Evolutionary conservation across 768 basidiomycete genomes (phyloP).

Genomic region (Boletales sp.): DNA sequence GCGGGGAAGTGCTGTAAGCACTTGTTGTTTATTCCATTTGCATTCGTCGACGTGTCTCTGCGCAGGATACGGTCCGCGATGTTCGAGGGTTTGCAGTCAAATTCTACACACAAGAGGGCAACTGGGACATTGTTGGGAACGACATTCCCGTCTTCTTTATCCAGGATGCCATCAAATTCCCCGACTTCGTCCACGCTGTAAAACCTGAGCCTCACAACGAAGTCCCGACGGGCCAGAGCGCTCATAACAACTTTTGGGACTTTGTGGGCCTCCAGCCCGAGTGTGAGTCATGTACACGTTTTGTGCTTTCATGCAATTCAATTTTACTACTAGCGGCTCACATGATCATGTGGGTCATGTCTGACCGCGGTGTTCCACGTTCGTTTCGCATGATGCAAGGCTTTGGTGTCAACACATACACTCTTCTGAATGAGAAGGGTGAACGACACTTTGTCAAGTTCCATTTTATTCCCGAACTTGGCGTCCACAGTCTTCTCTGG

Average conservation of each 20-base stretch:
- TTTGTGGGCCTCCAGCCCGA: slow-evolving; percentile 71
- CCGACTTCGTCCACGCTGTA: slow-evolving; percentile 80
- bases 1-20: slow-evolving; percentile 71
- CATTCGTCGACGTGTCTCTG: background rate
- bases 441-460: slow-evolving; percentile 85
- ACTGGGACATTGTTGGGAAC: slow-evolving; percentile 87
- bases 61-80: slow-evolving; percentile 74
- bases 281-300: slow-evolving; percentile 32
- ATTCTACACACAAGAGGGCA: slow-evolving; percentile 82
- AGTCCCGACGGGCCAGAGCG: slow-evolving; percentile 61
- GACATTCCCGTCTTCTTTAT: slow-evolving; percentile 83
- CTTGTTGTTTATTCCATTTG: background rate
- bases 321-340: slow-evolving; percentile 48
- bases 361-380: slow-evolving; percentile 80
- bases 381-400: slow-evolving; percentile 90
- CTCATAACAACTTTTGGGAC: slow-evolving; percentile 90
- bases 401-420: slow-evolving; percentile 84
- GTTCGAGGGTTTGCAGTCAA: slow-evolving; percentile 85
- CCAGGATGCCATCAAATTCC: slow-evolving; percentile 80
- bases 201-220: slow-evolving; percentile 87
- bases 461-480: slow-evolving; percentile 78
- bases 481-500: slow-evolving; percentile 82
- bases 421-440: slow-evolving; percentile 62
- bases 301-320: slow-evolving; percentile 4
- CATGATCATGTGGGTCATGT: slow-evolving; percentile 84